Base-by-base conservation (phyloP, 78 protist species). In the Guillardia theta region DNA sequence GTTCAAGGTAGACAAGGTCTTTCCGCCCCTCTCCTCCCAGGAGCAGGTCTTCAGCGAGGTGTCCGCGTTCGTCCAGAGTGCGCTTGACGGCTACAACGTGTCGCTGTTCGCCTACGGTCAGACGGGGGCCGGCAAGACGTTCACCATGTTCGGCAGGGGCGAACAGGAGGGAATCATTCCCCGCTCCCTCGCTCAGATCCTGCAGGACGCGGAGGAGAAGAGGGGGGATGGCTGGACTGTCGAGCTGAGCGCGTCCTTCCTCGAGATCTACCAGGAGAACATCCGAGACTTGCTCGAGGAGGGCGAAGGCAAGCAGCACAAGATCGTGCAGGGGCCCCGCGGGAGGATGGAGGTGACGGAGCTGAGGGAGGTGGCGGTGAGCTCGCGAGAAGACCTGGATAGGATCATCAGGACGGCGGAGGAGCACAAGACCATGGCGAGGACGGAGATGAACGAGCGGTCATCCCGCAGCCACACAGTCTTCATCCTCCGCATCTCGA, bases 21-120 rank as follows among this genome's bases (percentile, higher is more conserved):
- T 88, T 64, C 43, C 90, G 41, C n/a, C 50, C 43, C 18, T 6
- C 44, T n/a, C 44, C 48, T 43, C 50, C n/a, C n/a, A n/a, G 33
- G 53, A 58, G 77, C 62, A 80, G 24, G 77, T 94, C 18, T 94
- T 80, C 77, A 78, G 43, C 48, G 95, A 94, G 93, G 77, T 87
- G 5, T 43, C 93, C 58, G 64, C 18, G 54, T 50, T 94, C 4
- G 95, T 94, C 41, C 93, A 80, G 78, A 43, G 64, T 27, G 95
- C 95, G 47, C 93, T 94, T 48, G 95, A 94, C 77, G 95, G 95
- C 27, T 93, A 93, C 48, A 8, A 27, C 41, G 95, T 93, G 44
- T 37, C 77, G 80, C 45, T 93, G 88, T 78, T 93, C 24, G 47
- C 76, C 50, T 93, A 93, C 64, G 95, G 95, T 1, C 92, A 70